Conservation (phyloP, 2,329 filamentous ascomycete genomes). For the Dothistroma pini region DNA sequence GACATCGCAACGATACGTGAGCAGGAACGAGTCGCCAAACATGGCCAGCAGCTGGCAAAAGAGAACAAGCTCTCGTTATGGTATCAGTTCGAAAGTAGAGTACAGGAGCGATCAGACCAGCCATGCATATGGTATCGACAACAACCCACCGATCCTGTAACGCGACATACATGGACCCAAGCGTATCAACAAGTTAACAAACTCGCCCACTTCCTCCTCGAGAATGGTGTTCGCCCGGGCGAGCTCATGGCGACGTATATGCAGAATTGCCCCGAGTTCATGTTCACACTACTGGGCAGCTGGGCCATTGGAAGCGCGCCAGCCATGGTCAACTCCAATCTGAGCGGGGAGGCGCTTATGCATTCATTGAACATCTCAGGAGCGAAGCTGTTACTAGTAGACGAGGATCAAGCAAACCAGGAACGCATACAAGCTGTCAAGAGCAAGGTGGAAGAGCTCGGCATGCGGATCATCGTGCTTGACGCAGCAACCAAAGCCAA, state of each 20-base stretch:
- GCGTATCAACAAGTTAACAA: constrained; percentile 55
- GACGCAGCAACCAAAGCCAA: constrained; percentile 47
- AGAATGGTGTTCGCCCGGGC: constrained; percentile 33
- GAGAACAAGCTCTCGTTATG: constrained; percentile 58
- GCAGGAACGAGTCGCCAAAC: constrained; percentile 2
- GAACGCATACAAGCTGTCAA: constrained; percentile 54
- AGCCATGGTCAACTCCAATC: constrained; percentile 38
- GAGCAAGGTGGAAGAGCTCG: constrained; percentile 50
- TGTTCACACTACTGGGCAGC: constrained; percentile 31
- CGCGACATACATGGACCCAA: constrained; percentile 55
- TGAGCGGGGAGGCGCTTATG: constrained; percentile 34
- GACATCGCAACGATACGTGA: constrained; percentile 51
- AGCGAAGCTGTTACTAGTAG: constrained; percentile 45
- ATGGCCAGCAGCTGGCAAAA: constrained; percentile 34
- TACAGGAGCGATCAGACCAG: constrained; percentile 38
- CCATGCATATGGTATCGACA: constrained; percentile 65
- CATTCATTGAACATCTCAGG: constrained; percentile 37
- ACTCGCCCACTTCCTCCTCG: constrained; percentile 60
- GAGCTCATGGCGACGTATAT: constrained; percentile 35
- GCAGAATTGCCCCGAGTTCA: constrained; percentile 36
- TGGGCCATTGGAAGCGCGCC: constrained; percentile 34
- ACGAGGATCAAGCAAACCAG: constrained; percentile 49
- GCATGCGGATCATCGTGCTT: constrained; percentile 56
- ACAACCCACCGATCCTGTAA: constrained; percentile 37
- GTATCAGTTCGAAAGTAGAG: constrained; percentile 57